Base-by-base conservation (phyloP, 768 basidiomycete genomes). In the Lyophyllum decastes region DNA sequence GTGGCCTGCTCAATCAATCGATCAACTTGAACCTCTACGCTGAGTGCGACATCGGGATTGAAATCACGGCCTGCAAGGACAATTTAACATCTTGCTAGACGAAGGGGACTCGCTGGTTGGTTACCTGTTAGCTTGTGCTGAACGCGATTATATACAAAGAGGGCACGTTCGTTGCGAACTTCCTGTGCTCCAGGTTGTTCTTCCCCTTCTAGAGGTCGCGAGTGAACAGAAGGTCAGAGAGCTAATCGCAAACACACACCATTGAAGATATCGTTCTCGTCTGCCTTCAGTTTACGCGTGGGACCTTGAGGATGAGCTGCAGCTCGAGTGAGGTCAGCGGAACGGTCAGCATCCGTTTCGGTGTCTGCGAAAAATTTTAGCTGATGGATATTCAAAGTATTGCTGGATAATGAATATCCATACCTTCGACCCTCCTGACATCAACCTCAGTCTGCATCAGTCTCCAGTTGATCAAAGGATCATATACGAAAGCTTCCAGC, bases 401-500 rank as follows among this genome's bases (percentile, higher is more conserved):
- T 47, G 52, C 47, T 5, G 61, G 57, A 51, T 11, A 46, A 27
- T 5, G 61, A 55, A 51, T 11, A 46, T 25, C 49, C 67, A 53
- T 61, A 87, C 90, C 89, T 71, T 92, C 88, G 27, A 82, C 79
- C 51, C 87, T 83, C 55, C 87, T 81, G 22, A 78, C 78, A 56
- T 93, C 91, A 38, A 84, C 86, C 52, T 95, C 92, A 5, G 89
- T 84, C 66, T 92, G 90, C 81, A 93, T 90, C 61, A 97, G 77
- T 64, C 95, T 85, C 95, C 95, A 99, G 67, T 94, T 96, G 78
- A 98, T 95, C 55, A 99, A 76, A 12, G 97, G 97, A 68, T 99
- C 97, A 66, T 98, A 98, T 9, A 98, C 95, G 69, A 99, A 98
- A 7, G 97, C 96, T 71, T 99, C 97, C 26, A 99, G 79, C 19